Conservation (phyloP, 441 rosid genomes). For the Eutrema salsugineum region DNA sequence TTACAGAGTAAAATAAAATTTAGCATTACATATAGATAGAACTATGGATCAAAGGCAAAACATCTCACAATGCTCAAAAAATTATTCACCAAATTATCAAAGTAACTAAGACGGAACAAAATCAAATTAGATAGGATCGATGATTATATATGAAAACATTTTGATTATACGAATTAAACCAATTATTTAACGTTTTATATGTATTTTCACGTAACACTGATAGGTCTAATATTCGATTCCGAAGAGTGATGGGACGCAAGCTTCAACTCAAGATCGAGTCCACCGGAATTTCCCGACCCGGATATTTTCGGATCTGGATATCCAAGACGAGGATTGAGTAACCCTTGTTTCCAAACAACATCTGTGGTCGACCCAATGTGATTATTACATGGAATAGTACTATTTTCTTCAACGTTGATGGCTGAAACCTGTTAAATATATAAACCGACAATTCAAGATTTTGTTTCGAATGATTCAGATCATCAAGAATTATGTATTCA, state of each 20-base stretch:
- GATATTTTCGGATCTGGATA: conserved; percentile 25
- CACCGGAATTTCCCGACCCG: conserved; percentile 22
- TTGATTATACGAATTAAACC: not conserved
- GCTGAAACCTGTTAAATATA: conserved; percentile 22
- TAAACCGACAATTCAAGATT: not conserved
- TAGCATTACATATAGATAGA: too few species aligned
- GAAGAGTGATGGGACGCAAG: conserved; percentile 44
- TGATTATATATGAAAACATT: not conserved
- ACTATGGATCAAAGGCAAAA: not conserved
- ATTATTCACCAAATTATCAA: not conserved
- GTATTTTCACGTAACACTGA: conserved; percentile 23
- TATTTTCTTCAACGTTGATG: conserved; percentile 25
- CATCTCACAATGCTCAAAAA: not conserved
- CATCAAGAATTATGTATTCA: not conserved
- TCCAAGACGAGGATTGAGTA: conserved; percentile 10
- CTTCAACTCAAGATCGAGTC: conserved; percentile 57
- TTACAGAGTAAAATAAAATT: too few species aligned
- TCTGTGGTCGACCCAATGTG: conserved; percentile 16
- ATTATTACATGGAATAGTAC: not conserved
- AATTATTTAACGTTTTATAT: not conserved
- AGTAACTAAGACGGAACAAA: not conserved
- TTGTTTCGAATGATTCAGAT: not conserved
- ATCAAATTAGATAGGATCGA: not conserved
- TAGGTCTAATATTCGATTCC: conserved; percentile 16
- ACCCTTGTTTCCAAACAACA: conserved; percentile 25